A percentile compares a stretch with the other conserved stretches of the same genome.
These are phyloP conservation scores for Musa balbisiana DNA, from an alignment of 202 grass and related monocot species.

Conservation along the genomic window DNA sequence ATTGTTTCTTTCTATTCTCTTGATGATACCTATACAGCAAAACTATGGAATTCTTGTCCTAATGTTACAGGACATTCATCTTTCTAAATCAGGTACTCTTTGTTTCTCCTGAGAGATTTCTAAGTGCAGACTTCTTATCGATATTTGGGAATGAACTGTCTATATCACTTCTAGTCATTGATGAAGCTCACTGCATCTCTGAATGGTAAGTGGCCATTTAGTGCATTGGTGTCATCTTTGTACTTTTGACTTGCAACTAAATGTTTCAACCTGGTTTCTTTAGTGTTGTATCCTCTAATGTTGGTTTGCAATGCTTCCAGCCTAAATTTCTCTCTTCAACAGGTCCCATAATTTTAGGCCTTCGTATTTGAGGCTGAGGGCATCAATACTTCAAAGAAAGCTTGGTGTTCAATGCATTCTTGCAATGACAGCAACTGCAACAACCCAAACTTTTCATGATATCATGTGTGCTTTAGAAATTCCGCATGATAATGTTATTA, in stretches of 20 bases:
- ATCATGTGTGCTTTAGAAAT: conserved; percentile 84
- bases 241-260: background rate
- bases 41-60: background rate
- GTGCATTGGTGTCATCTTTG: background rate
- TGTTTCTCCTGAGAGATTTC: conserved; percentile 94
- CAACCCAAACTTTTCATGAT: conserved; percentile 65
- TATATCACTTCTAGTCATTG: conserved; percentile 86
- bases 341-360: conserved; percentile 99
- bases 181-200: conserved; percentile 99
- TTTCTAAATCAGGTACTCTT: conserved; percentile 70
- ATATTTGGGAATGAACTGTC: conserved; percentile 53
- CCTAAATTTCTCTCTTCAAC: conserved; percentile 25
- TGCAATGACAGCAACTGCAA: conserved; percentile 96
- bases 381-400: conserved; percentile 66
- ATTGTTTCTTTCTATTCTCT: background rate
- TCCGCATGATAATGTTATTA: conserved; percentile 53
- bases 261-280: conserved; percentile 5
- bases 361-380: conserved; percentile 82
- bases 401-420: conserved; percentile 76
- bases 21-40: background rate
- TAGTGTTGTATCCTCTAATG: background rate
- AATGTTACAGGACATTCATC: conserved; percentile 1
- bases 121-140: conserved; percentile 76
- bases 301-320: background rate
- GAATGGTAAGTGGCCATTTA: conserved; percentile 70